Base-by-base conservation (phyloP, 1,139 yeast genomes). In the Chernovozyma aurita region DNA sequence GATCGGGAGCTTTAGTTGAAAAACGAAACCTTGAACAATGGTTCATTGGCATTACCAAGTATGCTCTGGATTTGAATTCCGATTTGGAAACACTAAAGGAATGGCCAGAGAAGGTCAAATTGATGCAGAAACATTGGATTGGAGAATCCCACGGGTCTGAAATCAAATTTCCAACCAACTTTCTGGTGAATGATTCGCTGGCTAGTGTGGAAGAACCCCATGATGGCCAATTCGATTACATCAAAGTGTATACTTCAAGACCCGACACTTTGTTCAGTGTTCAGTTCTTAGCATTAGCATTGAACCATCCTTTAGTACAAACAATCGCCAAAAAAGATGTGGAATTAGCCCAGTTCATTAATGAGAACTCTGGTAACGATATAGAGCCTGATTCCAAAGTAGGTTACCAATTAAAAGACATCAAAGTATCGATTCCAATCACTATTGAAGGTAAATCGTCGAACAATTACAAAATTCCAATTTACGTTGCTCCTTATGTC, bases 1-100 rank as follows among this genome's bases (percentile, higher is more conserved):
- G 98, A 57, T 87, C 97, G 3, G 98, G 98, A 2, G 98, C 97
- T 0, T 40, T 80, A 14, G 98, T 90, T 0, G 97, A 92, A 55
- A 87, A 86, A 57, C 73, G 69, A 44, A 63, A 76, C 42, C 66
- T 92, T 32, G 85, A 80, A 41, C 98, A 92, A 53, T 92, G 98
- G 98, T 92, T 92, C 51, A 67, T 92, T 43, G 85, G 87, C 4
- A 92, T 90, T 37, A 88, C 98, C 1, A 70, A 81, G 42, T 87
- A 76, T 59, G 95, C 95, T 1, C 61, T 73, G 3, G 78, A 68
- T 4, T 68, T 92, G 39, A 72, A 76, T 37, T 54, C 65, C 6
- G 97, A 90, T 56, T 59, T 92, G 40, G 64, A 70, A 0, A 34
- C 58, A 2, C 68, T 92, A 36, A 59, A 70, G 1, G 63, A 79